phyloP scores from a whole-genome alignment of 2,329 filamentous ascomycete genomes.

The Graphiopsis chlorocephala region DNA sequence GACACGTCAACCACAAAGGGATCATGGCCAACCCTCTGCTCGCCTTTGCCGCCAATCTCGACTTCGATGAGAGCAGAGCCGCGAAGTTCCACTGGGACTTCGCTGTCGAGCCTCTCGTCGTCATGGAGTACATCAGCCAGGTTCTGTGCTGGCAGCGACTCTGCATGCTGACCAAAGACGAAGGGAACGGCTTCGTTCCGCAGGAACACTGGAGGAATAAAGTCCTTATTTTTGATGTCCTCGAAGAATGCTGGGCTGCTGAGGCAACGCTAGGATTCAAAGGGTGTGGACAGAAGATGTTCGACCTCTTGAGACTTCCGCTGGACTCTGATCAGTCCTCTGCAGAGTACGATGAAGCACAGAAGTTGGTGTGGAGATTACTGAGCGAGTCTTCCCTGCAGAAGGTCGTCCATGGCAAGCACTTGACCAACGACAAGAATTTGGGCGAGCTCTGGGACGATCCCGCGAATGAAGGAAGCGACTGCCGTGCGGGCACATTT shows the following conservation, averaged over 20 bases:
- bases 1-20: slow-evolving; percentile 15
- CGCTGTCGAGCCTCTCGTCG: slow-evolving; percentile 14
- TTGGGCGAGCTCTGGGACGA: slow-evolving; percentile 32
- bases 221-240: slow-evolving; percentile 18
- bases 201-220: slow-evolving; percentile 20
- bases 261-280: slow-evolving; percentile 21
- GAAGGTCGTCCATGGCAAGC: slow-evolving; percentile 32
- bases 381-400: slow-evolving; percentile 28
- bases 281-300: slow-evolving; percentile 13
- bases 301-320: neutral
- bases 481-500: slow-evolving; percentile 31
- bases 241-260: slow-evolving; percentile 21
- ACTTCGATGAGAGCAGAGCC: slow-evolving; percentile 16
- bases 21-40: slow-evolving; percentile 20
- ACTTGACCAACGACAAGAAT: slow-evolving; percentile 23
- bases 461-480: slow-evolving; percentile 25
- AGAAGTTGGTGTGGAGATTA: slow-evolving; percentile 25
- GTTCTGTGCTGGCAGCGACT: slow-evolving; percentile 20
- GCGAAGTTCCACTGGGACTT: slow-evolving; percentile 22
- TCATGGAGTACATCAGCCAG: slow-evolving; percentile 22
- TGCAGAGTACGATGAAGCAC: slow-evolving; percentile 14
- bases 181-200: slow-evolving; percentile 15
- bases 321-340: slow-evolving; percentile 9
- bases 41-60: slow-evolving; percentile 12
- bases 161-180: slow-evolving; percentile 17